Evolutionary conservation across 2,329 filamentous ascomycete genomes (phyloP), one percentile per base, ranked within the genome.

Genomic region (Apiospora malaysiana): DNA sequence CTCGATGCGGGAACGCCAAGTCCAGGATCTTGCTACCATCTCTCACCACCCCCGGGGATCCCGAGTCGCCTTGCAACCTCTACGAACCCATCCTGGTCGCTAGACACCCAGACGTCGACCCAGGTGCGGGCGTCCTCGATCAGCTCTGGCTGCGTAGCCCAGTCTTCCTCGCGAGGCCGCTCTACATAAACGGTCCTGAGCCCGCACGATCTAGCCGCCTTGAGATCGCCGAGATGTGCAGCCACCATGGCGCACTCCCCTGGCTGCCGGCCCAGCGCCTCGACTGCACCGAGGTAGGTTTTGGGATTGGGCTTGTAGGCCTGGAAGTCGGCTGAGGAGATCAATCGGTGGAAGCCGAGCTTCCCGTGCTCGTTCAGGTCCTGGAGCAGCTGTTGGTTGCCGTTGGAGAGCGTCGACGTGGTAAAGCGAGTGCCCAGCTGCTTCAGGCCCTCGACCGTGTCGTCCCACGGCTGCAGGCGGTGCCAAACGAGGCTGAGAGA

Each of bases 131-230:
- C 85, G 69, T 86, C 84, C 51, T 83, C 82, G 73, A 87, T 85
- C 47, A 84, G 82, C 37, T 87, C 82, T 32, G 87, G 81, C 6
- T 88, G 87, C 23, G 75, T 69, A 10, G 76, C 76, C 88, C 88
- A 91, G 8, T 83, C 84, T 80, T 95, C 93, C 81, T 97, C 93
- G 59, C 79, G 75, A 3, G 81, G 79, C 71, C 93, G 84, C 82
- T 93, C 92, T 2, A 96, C 89, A 78, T 94, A 96, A 2, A 96
- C 85, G 0, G 92, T 93, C 75, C 87, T 85, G 72, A 94, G 82
- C 0, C 93, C 93, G 72, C 84, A 86, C 2, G 76, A 78, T 75
- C 89, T 89, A 5, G 93, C 93, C 0, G 87, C 91, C 72, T 88
- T 83, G 70, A 96, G 81, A 80, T 95, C 93, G 7, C 77, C 79